These are phyloP conservation scores for Ampelomyces quisqualis DNA, from an alignment of 2,329 filamentous ascomycete genomes.

Conservation along the genomic window DNA sequence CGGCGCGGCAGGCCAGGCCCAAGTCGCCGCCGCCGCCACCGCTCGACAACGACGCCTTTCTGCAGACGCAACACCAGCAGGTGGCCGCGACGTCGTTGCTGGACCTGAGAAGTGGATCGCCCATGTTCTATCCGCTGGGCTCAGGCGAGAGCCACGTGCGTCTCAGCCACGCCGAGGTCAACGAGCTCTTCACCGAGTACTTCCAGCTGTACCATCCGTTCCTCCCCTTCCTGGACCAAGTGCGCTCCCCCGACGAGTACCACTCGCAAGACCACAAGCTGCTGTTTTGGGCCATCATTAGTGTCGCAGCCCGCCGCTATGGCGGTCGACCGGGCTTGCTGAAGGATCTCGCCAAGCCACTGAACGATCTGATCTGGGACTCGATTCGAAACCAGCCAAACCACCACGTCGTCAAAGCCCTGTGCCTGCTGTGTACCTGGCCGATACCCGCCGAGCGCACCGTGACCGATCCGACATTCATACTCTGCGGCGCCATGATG, in stretches of 20 bases:
- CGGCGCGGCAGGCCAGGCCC: constrained; percentile 32
- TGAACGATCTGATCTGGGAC: constrained; percentile 73
- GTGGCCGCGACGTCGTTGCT: constrained; percentile 44
- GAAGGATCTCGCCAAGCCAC: constrained; percentile 62
- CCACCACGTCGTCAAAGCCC: constrained; percentile 77
- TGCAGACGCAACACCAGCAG: constrained; percentile 42
- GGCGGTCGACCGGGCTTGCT: constrained; percentile 64
- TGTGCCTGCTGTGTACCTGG: constrained; percentile 80
- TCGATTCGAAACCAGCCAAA: constrained; percentile 77
- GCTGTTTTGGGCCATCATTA: constrained; percentile 81
- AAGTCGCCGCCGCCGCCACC: constrained; percentile 26
- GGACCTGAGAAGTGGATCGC: constrained; percentile 51
- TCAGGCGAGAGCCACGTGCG: constrained; percentile 45
- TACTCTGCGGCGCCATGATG: constrained; percentile 81
- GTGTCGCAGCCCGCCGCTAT: constrained; percentile 73
- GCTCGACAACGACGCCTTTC: constrained; percentile 36
- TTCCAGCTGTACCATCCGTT: constrained; percentile 76
- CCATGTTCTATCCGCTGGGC: constrained; percentile 60
- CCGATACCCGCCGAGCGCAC: constrained; percentile 80
- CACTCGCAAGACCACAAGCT: constrained; percentile 77
- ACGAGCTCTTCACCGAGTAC: constrained; percentile 69
- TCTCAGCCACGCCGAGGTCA: constrained; percentile 47
- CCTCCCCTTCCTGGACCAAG: constrained; percentile 70
- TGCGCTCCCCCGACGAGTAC: constrained; percentile 65
- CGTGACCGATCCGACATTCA: constrained; percentile 77